Conservation (phyloP, 169 alveolate species). For the Eimeria tenella region DNA sequence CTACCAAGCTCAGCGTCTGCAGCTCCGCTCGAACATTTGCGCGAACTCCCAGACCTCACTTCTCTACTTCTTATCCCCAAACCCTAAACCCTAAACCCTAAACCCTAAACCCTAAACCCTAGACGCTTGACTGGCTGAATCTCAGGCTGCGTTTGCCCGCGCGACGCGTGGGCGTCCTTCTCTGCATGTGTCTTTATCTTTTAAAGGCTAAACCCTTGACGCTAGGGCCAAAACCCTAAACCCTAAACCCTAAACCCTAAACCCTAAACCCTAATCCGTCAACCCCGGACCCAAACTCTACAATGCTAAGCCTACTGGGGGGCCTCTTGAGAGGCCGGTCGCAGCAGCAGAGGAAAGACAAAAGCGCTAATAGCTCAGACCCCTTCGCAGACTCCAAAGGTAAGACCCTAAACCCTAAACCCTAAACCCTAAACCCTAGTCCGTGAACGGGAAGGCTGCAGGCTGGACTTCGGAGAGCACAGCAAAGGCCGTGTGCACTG, state of each 20-base stretch:
- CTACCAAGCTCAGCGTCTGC: not conserved
- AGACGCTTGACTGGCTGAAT: no score
- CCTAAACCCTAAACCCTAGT: not conserved
- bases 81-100: slow-evolving; percentile 7
- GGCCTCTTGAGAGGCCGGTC: slow-evolving; percentile 12
- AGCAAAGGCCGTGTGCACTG: no score
- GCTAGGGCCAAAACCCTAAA: not conserved
- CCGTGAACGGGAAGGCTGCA: not conserved
- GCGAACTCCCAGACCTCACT: no score
- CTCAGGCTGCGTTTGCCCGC: no score
- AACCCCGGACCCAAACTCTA: not conserved
- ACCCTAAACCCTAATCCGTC: not conserved
- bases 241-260: not conserved
- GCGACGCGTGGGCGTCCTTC: no score
- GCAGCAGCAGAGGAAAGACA: not conserved
- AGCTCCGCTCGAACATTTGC: no score
- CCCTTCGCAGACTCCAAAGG: slow-evolving; percentile 22
- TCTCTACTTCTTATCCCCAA: not conserved
- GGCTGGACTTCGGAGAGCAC: not conserved
- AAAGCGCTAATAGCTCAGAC: not conserved
- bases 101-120: slow-evolving; percentile 7
- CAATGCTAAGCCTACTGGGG: slow-evolving; percentile 13
- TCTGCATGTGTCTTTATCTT: no score
- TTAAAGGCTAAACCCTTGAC: not conserved
- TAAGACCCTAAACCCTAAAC: not conserved